A percentile compares a stretch with the other conserved stretches of the same genome.
phyloP scores from a whole-genome alignment of 805 yeast species.

The Candida qinlingensis region DNA sequence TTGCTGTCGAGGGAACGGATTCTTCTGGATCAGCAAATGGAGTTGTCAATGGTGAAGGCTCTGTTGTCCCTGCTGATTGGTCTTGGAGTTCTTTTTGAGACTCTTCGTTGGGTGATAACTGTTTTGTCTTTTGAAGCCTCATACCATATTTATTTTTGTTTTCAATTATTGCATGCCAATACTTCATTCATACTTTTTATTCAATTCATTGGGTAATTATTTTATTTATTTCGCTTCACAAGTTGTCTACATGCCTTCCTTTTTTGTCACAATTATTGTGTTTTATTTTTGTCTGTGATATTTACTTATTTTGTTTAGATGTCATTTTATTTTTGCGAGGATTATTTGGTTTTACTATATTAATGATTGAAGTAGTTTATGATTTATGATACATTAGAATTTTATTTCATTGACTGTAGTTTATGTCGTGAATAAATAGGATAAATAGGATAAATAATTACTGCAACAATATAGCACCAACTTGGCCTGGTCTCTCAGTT shows the following conservation, averaged over 20 bases:
- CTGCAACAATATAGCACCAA: slow-evolving; percentile 75
- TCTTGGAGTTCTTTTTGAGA: slow-evolving; percentile 53
- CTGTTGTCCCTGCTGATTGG: slow-evolving; percentile 57
- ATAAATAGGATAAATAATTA: slow-evolving; percentile 27
- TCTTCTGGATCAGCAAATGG: neutral
- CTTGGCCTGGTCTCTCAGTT: slow-evolving; percentile 69
- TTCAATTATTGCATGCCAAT: too few species aligned
- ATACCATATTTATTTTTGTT: neutral
- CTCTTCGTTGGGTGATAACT: too few species aligned
- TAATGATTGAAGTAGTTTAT: too few species aligned
- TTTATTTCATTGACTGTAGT: neutral
- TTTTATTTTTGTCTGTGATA: too few species aligned
- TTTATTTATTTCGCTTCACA: neutral
- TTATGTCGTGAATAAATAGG: neutral
- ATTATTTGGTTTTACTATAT: too few species aligned
- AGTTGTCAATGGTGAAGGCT: neutral
- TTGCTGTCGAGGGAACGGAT: too few species aligned
- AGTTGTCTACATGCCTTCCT: too few species aligned
- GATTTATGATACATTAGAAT: too few species aligned
- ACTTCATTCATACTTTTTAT: neutral
- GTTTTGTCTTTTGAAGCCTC: neutral
- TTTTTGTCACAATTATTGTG: too few species aligned
- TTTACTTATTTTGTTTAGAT: too few species aligned
- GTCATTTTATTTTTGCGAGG: too few species aligned
- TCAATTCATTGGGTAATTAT: neutral